Evolutionary conservation across 148 eudicot genomes (phyloP), one percentile per base, ranked within the genome.

Genomic region (Heliosperma pusillum): DNA sequence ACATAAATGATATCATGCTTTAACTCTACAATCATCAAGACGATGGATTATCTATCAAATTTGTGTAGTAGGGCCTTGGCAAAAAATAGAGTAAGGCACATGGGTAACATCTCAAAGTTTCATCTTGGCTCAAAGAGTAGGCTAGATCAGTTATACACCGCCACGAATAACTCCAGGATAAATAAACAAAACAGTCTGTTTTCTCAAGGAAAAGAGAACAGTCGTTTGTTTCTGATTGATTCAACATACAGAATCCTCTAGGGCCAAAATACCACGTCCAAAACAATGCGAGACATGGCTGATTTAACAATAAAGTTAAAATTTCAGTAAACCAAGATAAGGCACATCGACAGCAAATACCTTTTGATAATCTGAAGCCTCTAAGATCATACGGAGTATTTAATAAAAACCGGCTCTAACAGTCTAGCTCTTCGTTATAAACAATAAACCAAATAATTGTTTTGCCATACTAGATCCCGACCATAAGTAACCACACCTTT

Each of bases 11-110:
- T 3, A 26, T 24, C n/a, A 70, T 26, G 62, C 58, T 47, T 15
- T 19, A 58, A 13, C 52, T 11, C 59, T 3, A 16, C 19, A 69
- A 4, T 42, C 19, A 42, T 25, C 8, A 53, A 26, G 19, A 21
- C 78, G 20, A 42, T 67, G 27, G 19, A 61, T 21, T 20, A 33
- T 20, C 53, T 59, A 66, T 65, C 17, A 72, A 59, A 50, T 50
- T 13, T 50, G 55, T 50, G 55, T 72, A 53, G 47, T 65, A 21
- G 27, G 64, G 27, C 13, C 27, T 24, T 20, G 27, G 11, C 13
- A 59, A 59, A 24, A 21, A 1, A 20, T 59, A 59, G 27, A 59
- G 60, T 15, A 6, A n/a, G 24, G 22, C 8, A 56, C 7, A 56
- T 17, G 60, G 17, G 60, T 56, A 56, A 15, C 7, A 24, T 59